phyloP scores from a whole-genome alignment of 2,329 filamentous ascomycete species.

The Aspergillus versicolor region DNA sequence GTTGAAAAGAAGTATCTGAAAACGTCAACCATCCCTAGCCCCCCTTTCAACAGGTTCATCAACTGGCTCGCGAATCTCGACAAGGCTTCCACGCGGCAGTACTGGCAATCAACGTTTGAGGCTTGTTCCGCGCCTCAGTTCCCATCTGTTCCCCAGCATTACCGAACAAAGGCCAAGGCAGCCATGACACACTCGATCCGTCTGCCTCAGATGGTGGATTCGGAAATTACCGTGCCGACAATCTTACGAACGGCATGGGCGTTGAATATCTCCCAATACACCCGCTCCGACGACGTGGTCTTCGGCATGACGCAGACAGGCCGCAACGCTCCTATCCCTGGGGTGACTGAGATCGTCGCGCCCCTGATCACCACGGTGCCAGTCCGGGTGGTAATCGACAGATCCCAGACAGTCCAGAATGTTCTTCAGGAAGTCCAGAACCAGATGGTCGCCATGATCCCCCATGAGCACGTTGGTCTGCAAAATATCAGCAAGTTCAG shows the following conservation, averaged over 20 bases:
- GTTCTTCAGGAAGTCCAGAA: too few species aligned
- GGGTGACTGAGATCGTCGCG: neutral
- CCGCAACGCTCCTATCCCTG: neutral
- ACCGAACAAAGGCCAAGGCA: too few species aligned
- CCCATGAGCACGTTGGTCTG: too few species aligned
- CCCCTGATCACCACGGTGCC: slow-evolving; percentile 1
- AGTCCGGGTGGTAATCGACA: neutral
- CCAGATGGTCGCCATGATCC: too few species aligned
- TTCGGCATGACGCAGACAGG: neutral
- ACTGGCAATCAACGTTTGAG: too few species aligned
- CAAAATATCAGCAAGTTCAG: too few species aligned
- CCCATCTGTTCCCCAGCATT: too few species aligned
- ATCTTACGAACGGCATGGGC: neutral
- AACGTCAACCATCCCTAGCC: neutral
- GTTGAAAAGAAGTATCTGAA: neutral
- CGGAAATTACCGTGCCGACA: neutral
- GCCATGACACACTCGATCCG: neutral
- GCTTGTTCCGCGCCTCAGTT: too few species aligned
- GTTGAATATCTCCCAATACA: neutral
- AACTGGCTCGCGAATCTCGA: too few species aligned
- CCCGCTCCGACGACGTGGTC: neutral
- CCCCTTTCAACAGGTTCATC: neutral
- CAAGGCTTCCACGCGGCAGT: too few species aligned
- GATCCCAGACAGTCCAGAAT: too few species aligned
- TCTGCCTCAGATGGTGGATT: neutral